Evolutionary conservation across 768 basidiomycete species (phyloP), one percentile per base, ranked within the genome.

Genomic region (Calocybe gangraenosa): DNA sequence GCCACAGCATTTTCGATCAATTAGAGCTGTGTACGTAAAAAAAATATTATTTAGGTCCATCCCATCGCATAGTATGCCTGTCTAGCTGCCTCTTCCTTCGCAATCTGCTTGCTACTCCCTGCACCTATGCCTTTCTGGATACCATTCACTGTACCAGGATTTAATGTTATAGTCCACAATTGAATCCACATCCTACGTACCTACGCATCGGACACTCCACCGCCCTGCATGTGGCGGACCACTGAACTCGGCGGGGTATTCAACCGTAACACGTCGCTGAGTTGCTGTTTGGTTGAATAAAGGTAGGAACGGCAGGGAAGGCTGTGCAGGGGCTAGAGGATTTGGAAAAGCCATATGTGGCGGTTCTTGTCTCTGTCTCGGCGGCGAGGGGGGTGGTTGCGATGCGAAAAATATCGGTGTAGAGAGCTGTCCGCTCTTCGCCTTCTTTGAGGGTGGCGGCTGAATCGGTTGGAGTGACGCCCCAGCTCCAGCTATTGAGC

Each of bases 61-160:
- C 87, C 86, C 84, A 89, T 82, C 7, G 76, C 73, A 56, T 79
- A 76, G 63, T 78, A 87, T 7, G 87, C 87, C 53, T 79, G 68
- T 46, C 76, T 72, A 14, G 87, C 86, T 0, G 87, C 87, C 45
- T 83, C 82, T 56, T 89, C 87, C 61, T 87, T 89, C 6, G 87
- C 87, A 1, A 77, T 63, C 57, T 89, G 86, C 61, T 89, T 89
- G 60, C 71, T 84, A 42, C 71, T 67, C 21, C 84, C 84, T n/a
- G 59, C 62, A 1, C 87, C 87, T 39, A 68, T 62, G 9, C 87
- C 87, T 55, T 80, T 85, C 56, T 68, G 67, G 47, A 85, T 78
- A 1, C 83, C 84, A 53, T 87, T 83, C 40, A 86, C 87, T 87
- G 48, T 21, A 44, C 60, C 18, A 37, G 20, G 53, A 47, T 34